Evolutionary conservation across 2,329 filamentous ascomycete species (phyloP), one percentile per base, ranked within the genome.

Genomic region (Paecilomyces sp.): DNA sequence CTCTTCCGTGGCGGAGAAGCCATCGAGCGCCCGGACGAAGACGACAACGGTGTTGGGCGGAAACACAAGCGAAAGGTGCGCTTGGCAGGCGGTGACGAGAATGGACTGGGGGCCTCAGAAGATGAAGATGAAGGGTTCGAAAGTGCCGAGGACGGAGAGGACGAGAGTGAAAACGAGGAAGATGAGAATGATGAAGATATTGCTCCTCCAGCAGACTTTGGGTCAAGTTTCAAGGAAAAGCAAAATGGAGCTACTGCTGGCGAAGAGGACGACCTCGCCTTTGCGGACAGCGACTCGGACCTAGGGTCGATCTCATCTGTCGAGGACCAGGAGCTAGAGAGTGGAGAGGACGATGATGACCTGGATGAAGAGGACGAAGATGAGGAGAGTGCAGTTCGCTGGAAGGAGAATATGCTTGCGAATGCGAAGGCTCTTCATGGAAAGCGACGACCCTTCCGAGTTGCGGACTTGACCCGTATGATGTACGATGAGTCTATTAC

Each of bases 271-370:
- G 91, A 96, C 58, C 68, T 97, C 60, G 91, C 87, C 1, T 99
- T 97, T 78, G 94, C 94, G 13, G 94, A 99, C 70, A 96, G 91
- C 69, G 95, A 99, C 74, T 99, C 94, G 0, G 95, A 99, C 71
- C 82, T 99, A 3, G 94, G 94, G 6, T 96, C 93, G 3, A 76
- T 97, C 63, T 96, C 91, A 8, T 82, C 80, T 0, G 81, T 78
- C 8, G 83, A 85, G 7, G 83, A 84, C 22, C 80, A 82, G 60
- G 80, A 83, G 31, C 64, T 81, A 2, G 81, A 83, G 54, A 80
- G 80, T 58, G 79, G 67, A 11, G 71, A 72, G 13, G 79, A 76
- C 1, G 76, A 77, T 4, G 74, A 75, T 0, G 79, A 28, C 25
- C 25, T 80, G 0, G 77, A 79, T 9, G 76, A 80, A 0, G 77